These are phyloP conservation scores for Bullera alba DNA, from an alignment of 768 basidiomycete species.

Conservation along the genomic window DNA sequence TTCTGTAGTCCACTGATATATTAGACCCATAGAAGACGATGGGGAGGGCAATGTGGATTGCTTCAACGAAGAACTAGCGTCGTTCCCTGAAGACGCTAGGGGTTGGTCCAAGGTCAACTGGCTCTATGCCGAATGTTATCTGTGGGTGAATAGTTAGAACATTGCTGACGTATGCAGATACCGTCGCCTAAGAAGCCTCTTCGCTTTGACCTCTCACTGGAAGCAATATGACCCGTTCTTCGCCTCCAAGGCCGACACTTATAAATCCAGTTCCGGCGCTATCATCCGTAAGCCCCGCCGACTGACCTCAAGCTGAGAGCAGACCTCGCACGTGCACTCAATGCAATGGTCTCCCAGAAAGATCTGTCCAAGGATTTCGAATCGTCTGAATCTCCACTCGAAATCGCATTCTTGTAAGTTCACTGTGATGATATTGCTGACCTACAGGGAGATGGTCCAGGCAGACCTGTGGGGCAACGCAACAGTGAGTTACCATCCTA, in stretches of 20 bases:
- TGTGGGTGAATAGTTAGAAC: slow-evolving; percentile 5
- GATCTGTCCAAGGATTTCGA: slow-evolving; percentile 25
- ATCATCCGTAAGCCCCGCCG: slow-evolving; percentile 59
- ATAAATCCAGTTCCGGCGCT: slow-evolving; percentile 67
- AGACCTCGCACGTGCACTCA: slow-evolving; percentile 41
- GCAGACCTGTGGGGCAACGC: slow-evolving; percentile 75
- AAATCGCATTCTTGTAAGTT: slow-evolving; percentile 43
- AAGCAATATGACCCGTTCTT: slow-evolving; percentile 73
- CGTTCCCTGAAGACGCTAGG: slow-evolving; percentile 52
- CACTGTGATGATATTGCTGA: background rate
- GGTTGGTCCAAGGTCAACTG: slow-evolving; percentile 85
- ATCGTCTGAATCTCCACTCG: slow-evolving; percentile 29
- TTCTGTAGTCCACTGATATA: slow-evolving; percentile 1
- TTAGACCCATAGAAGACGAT: slow-evolving; percentile 66
- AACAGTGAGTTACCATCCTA: slow-evolving; percentile 53
- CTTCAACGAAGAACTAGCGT: slow-evolving; percentile 69
- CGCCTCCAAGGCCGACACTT: slow-evolving; percentile 69
- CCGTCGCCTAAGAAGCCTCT: slow-evolving; percentile 68
- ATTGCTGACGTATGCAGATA: slow-evolving; percentile 54
- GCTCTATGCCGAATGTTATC: slow-evolving; percentile 85
- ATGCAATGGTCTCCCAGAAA: slow-evolving; percentile 27
- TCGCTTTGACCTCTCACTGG: slow-evolving; percentile 65
- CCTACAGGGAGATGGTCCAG: slow-evolving; percentile 41
- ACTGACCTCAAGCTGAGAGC: background rate
- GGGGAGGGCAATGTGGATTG: slow-evolving; percentile 60